Base-by-base conservation (phyloP, 2,329 filamentous ascomycete species). In the Xylariaceae sp. region DNA sequence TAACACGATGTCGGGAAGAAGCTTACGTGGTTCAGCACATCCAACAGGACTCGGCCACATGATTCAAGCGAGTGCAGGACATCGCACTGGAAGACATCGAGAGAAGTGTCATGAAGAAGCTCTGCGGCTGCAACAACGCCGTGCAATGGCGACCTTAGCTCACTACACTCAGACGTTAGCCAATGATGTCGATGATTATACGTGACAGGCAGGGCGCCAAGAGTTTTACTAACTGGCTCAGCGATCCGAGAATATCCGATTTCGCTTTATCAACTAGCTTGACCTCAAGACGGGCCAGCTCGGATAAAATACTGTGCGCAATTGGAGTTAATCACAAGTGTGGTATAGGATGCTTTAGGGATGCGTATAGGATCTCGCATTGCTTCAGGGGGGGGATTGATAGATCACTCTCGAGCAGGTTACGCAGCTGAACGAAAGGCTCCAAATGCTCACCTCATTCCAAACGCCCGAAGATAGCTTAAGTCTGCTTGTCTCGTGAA, bases 141-240 rank as follows among this genome's bases (percentile, higher is more conserved):
- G 51, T 86, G 82, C 1, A 86, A 67, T 0, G 82, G 82, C 2
- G 78, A 82, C 5, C 82, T 72, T 14, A 86, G 66, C 60, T 86
- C 83, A 59, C 86, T 82, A 5, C n/a, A n/a, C 78, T 82, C 5
- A 86, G 76, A 1, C 22, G 22, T 28, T 7, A 28, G 22, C 7
- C 22, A 28, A 5, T 28, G 7, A 4, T 28, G 22, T 28, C 4
- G 22, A 28, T 28, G 22, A 28, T 28, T 5, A 7, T 28, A 28
- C 22, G 22, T 28, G 22, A 28, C 22, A 28, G 22, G 22, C 22
- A 28, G 22, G 7, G 4, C 7, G 22, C 7, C 22, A 7, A 4
- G 22, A 28, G 22, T 28, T 28, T 5, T 28, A 28, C 22, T 28
- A 7, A 28, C 22, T 38, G 34, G 34, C 34, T 38, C 5, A 38